Base-by-base conservation (phyloP, 768 basidiomycete genomes). In the Podaxis pistillaris region DNA sequence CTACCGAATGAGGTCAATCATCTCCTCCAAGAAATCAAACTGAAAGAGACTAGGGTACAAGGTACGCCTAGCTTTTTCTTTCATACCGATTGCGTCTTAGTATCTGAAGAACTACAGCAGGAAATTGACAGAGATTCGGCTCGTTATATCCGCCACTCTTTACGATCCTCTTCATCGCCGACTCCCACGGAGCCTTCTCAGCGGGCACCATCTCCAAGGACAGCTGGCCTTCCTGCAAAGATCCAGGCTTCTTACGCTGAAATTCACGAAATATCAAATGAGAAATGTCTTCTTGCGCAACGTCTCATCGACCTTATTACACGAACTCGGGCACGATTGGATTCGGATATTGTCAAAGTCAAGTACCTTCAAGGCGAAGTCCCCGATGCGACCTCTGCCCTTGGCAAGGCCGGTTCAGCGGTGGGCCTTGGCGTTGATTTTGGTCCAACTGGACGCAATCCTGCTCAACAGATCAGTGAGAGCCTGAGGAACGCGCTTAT, bases 1-100 rank as follows among this genome's bases (percentile, higher is more conserved):
- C 70, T 86, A 9, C 84, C 84, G 1, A 73, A 76, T 61, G 84
- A 86, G 71, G 80, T 84, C 2, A 75, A 77, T 26, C 81, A 83
- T 67, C 68, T 84, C 40, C 71, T 84, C 26, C 79, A 81, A 63
- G 84, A 86, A 69, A 83, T 86, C 54, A 80, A 73, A 61, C 70
- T 76, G 46, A 78, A 78, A 65, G 84, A 86, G 56, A 73, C 68
- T 19, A 74, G 75, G 57, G 74, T 74, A 0, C 77, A 78, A 73
- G 81, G 82, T 82, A 46, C 17, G 76, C 37, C 37, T n/a, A 26
- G 63, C 56, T 55, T 36, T 28, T 28, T 38, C 58, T 33, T 19
- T 44, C 11, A 38, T n/a, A 22, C 11, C 36, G 30, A 59, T 40
- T 60, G 56, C 44, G 30, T 36, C 62, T 40, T 33, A 61, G 41